These are phyloP conservation scores for Myxozyma melibiosi DNA, from an alignment of 805 yeast species.

Conservation along the genomic window DNA sequence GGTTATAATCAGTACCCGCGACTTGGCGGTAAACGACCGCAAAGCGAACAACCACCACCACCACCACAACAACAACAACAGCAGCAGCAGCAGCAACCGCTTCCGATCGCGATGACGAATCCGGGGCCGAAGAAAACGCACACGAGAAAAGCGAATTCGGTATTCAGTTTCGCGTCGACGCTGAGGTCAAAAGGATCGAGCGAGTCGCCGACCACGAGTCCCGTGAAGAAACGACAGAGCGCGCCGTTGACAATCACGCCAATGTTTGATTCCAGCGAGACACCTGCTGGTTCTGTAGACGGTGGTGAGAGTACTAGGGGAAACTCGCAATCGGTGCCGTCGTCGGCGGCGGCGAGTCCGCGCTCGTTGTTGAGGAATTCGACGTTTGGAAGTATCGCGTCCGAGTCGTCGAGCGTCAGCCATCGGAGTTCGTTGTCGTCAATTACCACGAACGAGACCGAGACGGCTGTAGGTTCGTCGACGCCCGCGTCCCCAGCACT, in stretches of 20 bases:
- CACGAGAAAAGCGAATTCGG: constrained; percentile 10
- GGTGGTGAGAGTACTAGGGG: too few relatives aligned
- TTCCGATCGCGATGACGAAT: neutral
- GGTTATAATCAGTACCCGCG: too few relatives aligned
- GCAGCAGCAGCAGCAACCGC: neutral
- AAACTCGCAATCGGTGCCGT: neutral
- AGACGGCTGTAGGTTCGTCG: neutral
- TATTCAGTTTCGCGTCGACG: constrained; percentile 5
- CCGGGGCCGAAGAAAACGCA: neutral
- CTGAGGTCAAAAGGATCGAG: neutral
- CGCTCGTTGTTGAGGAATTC: neutral
- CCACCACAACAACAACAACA: too few relatives aligned
- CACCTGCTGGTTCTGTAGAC: neutral
- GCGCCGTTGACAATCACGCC: constrained; percentile 6
- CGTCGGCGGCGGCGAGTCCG: neutral
- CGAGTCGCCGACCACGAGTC: neutral
- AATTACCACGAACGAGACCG: neutral
- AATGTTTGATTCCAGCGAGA: neutral
- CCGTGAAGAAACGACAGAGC: constrained; percentile 4
- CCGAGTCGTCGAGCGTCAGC: neutral
- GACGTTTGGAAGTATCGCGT: neutral
- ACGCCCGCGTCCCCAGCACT: too few relatives aligned
- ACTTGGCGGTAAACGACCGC: too few relatives aligned
- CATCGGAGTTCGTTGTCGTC: neutral
- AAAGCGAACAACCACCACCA: too few relatives aligned